phyloP scores from a whole-genome alignment of 352 stramenopile genomes.

The Phytophthora fragariae region DNA sequence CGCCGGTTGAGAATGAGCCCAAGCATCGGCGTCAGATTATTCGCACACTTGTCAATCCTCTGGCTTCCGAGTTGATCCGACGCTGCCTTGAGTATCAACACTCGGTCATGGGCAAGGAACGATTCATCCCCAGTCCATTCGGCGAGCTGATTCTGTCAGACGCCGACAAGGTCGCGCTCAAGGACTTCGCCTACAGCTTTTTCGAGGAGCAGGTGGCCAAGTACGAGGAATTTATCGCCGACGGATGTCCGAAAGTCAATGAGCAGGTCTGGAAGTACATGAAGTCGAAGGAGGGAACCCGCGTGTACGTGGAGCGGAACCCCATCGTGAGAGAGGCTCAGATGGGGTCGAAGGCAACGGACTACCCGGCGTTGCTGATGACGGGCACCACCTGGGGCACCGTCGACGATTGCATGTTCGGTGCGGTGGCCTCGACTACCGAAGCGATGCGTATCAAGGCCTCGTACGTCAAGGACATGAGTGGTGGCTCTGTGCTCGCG shows the following conservation, averaged over 20 bases:
- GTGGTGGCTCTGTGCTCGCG: slow-evolving; percentile 48
- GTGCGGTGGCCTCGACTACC: slow-evolving; percentile 35
- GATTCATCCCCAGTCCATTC: slow-evolving; percentile 37
- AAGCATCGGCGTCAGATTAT: too few relatives aligned
- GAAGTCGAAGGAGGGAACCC: slow-evolving; percentile 39
- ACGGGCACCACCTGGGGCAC: slow-evolving; percentile 38
- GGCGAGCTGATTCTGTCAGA: slow-evolving; percentile 1
- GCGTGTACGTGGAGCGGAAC: slow-evolving; percentile 41
- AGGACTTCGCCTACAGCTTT: slow-evolving; percentile 34
- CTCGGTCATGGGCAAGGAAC: slow-evolving; percentile 27
- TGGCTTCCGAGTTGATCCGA: too few relatives aligned
- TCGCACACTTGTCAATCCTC: slow-evolving; percentile 27
- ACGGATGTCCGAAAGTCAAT: slow-evolving; percentile 36
- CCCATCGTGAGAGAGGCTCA: slow-evolving; percentile 20
- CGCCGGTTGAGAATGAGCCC: too few relatives aligned
- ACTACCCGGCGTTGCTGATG: slow-evolving; percentile 31
- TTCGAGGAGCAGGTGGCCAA: slow-evolving; percentile 38
- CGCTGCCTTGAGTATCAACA: background rate
- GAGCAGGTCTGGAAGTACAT: slow-evolving; percentile 36
- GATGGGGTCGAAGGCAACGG: slow-evolving; percentile 19
- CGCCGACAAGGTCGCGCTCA: slow-evolving; percentile 16
- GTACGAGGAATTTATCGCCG: slow-evolving; percentile 45
- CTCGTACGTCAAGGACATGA: slow-evolving; percentile 52
- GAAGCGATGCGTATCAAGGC: slow-evolving; percentile 47
- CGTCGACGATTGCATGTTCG: slow-evolving; percentile 49